Base-by-base conservation (phyloP, 1,284 basidiomycete species). In the Grifola frondosa region DNA sequence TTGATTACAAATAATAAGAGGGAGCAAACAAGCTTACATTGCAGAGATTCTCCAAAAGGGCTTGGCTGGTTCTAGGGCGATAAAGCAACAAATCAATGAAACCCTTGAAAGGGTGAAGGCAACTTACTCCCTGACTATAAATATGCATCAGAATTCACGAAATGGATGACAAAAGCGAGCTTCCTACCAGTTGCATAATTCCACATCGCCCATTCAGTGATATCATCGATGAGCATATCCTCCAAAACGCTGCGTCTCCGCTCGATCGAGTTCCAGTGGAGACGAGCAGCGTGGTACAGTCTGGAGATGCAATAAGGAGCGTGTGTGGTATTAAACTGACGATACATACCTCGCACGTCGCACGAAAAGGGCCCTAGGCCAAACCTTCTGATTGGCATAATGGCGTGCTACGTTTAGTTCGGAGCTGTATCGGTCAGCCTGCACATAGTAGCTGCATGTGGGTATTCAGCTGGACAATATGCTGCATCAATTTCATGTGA, bases 131-230 rank as follows among this genome's bases (percentile, higher is more conserved):
- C 83, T 58, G 33, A 75, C 73, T 74, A 39, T 19, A 16, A 15
- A 17, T n/a, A n/a, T n/a, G n/a, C n/a, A n/a, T n/a, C n/a, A 24
- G 30, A 23, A 28, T 16, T 44, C 22, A 23, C 36, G 16, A 13
- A 13, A 22, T 42, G 6, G 24, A 20, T 26, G 30, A 21, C 4
- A 29, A 11, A 34, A 22, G 54, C 32, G 11, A 72, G 61, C n/a
- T 64, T 57, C 67, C 45, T 53, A 75, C 73, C 68, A 40, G 75
- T 70, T 6, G 88, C 78, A 65, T 92, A 95, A 44, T 88, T 78
- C 75, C 89, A 93, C 61, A 95, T 74, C 5, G 84, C 86, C 77
- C 93, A 91, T 54, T 92, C 84, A 8, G 88, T 77, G 22, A 96
- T 67, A 58, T 92, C 88, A 57, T 82, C 80, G 50, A 96, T 87